These are phyloP conservation scores for Xylariaceae sp. DNA, from an alignment of 2,329 filamentous ascomycete species.

Conservation along the genomic window DNA sequence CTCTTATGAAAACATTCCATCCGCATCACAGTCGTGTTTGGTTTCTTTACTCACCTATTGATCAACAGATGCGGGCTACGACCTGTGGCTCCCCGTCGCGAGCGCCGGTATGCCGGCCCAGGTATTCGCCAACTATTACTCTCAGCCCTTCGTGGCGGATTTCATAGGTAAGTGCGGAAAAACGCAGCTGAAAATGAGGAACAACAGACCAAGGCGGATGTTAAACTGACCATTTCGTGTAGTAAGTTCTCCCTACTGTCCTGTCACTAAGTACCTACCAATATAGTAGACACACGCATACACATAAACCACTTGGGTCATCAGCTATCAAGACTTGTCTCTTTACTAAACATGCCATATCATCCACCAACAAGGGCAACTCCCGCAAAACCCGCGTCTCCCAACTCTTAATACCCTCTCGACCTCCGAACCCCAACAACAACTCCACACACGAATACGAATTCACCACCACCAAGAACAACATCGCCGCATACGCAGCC, in stretches of 20 bases:
- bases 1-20: not conserved
- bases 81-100: slow-evolving; percentile 21
- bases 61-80: slow-evolving; percentile 15
- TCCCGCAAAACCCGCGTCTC: slow-evolving; percentile 28
- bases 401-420: slow-evolving; percentile 14
- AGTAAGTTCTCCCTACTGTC: slow-evolving; percentile 4
- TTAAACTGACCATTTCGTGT: slow-evolving; percentile 3
- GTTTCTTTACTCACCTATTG: slow-evolving; percentile 1
- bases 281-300: not conserved
- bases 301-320: not conserved
- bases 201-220: not conserved
- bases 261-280: not conserved
- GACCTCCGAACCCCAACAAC: too few species aligned
- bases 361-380: slow-evolving; percentile 4
- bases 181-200: not conserved
- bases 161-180: slow-evolving; percentile 27
- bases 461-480: too few species aligned
- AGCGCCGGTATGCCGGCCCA: slow-evolving; percentile 28
- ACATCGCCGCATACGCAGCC: slow-evolving; percentile 28
- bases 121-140: slow-evolving; percentile 34
- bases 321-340: too few species aligned
- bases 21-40: not conserved
- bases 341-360: too few species aligned
- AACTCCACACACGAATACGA: too few species aligned
- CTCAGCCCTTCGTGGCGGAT: slow-evolving; percentile 34